A percentile compares a stretch with the other conserved stretches of the same genome.
Conservation (phyloP, 441 rosid genomes). For the Raphanus hybrid region DNA sequence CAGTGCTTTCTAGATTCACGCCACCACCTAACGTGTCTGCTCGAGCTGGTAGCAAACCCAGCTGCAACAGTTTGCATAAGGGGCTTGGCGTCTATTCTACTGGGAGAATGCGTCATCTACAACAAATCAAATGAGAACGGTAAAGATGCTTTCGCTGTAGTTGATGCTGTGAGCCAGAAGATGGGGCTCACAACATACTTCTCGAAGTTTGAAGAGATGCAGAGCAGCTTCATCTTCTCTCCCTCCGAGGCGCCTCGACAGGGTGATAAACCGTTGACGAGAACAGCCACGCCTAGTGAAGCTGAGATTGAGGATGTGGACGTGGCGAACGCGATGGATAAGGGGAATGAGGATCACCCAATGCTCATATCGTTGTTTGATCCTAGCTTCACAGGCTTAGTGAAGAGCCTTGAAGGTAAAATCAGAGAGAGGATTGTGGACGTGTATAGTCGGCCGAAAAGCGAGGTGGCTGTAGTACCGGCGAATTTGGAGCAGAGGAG, state of each 20-base stretch:
- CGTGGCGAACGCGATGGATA: constrained; percentile 56
- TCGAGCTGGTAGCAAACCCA: constrained; percentile 76
- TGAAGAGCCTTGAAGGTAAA: constrained; percentile 67
- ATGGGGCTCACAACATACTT: constrained; percentile 85
- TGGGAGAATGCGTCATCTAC: constrained; percentile 86
- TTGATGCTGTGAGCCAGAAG: constrained; percentile 89
- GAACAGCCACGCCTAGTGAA: constrained; percentile 89
- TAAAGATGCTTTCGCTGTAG: constrained; percentile 76
- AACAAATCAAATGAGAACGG: constrained; percentile 78
- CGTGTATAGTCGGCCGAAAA: constrained; percentile 76
- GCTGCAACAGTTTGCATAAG: constrained; percentile 68
- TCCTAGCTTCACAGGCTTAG: constrained; percentile 57
- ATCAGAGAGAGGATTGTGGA: constrained; percentile 76
- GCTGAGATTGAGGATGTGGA: constrained; percentile 75
- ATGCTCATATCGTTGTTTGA: constrained; percentile 67
- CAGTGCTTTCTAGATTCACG: constrained; percentile 91
- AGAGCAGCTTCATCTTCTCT: constrained; percentile 71
- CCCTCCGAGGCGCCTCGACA: constrained; percentile 57
- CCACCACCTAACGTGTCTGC: constrained; percentile 81
- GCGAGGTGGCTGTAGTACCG: constrained; percentile 84
- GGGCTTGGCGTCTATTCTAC: constrained; percentile 84
- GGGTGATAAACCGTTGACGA: constrained; percentile 63
- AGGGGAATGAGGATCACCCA: constrained; percentile 71
- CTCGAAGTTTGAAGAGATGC: constrained; percentile 88
- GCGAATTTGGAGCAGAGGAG: constrained; percentile 83